Conservation (phyloP, 2,329 filamentous ascomycete genomes). For the Phoma herbarum region DNA sequence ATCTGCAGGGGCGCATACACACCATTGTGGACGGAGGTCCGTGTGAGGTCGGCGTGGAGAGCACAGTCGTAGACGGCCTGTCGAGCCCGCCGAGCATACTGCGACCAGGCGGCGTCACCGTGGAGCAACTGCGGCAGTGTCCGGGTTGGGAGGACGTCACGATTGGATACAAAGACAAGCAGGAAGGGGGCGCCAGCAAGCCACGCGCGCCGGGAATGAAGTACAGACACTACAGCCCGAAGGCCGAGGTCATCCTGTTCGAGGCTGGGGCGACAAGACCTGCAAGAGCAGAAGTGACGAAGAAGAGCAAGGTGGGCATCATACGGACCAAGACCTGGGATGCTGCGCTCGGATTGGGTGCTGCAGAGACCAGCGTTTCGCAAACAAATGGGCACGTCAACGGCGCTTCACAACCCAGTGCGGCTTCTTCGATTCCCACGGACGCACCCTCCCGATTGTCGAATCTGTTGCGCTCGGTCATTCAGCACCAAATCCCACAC, state of each 20-base stretch:
- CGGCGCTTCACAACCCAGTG: conserved; percentile 12
- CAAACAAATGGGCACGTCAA: conserved; percentile 22
- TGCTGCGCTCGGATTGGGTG: conserved; percentile 29
- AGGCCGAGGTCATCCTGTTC: conserved; percentile 84
- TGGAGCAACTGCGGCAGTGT: conserved; percentile 78
- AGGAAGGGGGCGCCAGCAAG: conserved; percentile 66
- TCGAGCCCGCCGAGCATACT: conserved; percentile 82
- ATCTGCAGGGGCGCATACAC: conserved; percentile 82
- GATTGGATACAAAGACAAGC: conserved; percentile 79
- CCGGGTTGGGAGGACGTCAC: conserved; percentile 82
- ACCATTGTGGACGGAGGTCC: conserved; percentile 88
- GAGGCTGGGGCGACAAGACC: conserved; percentile 62
- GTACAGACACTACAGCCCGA: conserved; percentile 96
- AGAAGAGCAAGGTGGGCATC: conserved; percentile 51
- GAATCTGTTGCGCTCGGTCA: conserved; percentile 48
- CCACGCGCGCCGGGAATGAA: conserved; percentile 97
- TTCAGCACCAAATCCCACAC: conserved; percentile 46
- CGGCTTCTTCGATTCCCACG: not conserved
- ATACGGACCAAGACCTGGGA: conserved; percentile 48
- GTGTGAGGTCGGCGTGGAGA: conserved; percentile 91
- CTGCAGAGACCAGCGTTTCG: conserved; percentile 1
- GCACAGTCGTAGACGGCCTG: conserved; percentile 93
- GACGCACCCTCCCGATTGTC: conserved; percentile 24
- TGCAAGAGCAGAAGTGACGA: conserved; percentile 39
- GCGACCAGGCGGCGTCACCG: conserved; percentile 84